These are phyloP conservation scores for Neolecta irregularis DNA, from an alignment of 1,139 yeast species.

Conservation along the genomic window DNA sequence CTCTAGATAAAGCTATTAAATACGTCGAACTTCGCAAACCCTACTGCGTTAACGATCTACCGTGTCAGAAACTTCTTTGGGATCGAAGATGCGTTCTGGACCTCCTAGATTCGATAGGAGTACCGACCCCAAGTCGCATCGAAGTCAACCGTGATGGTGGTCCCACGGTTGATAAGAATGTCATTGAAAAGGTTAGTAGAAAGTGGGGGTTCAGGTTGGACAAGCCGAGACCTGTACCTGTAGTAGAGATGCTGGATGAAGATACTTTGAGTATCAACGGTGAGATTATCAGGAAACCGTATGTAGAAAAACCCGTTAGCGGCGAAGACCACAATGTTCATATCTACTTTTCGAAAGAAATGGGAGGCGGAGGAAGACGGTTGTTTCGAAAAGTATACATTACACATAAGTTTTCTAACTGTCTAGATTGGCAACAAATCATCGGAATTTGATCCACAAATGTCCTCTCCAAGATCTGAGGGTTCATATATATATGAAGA, in stretches of 20 bases:
- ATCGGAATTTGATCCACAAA: conserved; percentile 81
- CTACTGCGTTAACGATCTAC: conserved; percentile 70
- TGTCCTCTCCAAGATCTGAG: conserved; percentile 60
- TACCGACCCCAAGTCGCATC: conserved; percentile 75
- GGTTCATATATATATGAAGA: conserved; percentile 88
- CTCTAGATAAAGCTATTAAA: conserved; percentile 83
- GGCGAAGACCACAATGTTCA: conserved; percentile 97
- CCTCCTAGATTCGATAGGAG: conserved; percentile 66
- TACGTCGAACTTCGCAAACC: conserved; percentile 87
- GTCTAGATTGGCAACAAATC: conserved; percentile 77
- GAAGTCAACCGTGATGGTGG: conserved; percentile 96
- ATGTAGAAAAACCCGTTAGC: conserved; percentile 96
- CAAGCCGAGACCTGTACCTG: conserved; percentile 53
- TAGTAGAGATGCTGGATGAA: conserved; percentile 50
- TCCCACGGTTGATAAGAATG: conserved; percentile 47
- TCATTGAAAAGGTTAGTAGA: conserved; percentile 35
- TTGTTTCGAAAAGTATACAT: conserved; percentile 51
- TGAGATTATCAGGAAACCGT: conserved; percentile 60
- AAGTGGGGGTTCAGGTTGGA: conserved; percentile 42
- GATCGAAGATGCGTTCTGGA: conserved; percentile 80
- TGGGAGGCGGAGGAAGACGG: conserved; percentile 96
- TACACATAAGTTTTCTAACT: neutral
- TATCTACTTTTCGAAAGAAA: conserved; percentile 71
- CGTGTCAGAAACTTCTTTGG: conserved; percentile 88
- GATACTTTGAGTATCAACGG: conserved; percentile 78